phyloP scores from a whole-genome alignment of 371 early-diverging fungal genomes.

The Apophysomyces variabilis region DNA sequence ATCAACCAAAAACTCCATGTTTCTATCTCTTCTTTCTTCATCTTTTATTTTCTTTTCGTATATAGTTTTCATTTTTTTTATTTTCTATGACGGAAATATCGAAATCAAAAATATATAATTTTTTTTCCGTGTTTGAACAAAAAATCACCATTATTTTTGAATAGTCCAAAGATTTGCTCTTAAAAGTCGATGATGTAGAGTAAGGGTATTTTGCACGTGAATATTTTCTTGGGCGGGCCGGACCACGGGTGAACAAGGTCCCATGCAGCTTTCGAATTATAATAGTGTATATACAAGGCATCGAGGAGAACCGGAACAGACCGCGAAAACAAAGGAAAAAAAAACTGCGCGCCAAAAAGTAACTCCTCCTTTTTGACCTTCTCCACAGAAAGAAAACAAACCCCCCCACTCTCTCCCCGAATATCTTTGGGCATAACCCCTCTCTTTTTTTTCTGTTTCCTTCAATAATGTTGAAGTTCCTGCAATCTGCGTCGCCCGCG shows the following conservation, averaged over 20 bases:
- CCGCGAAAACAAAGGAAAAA: not conserved
- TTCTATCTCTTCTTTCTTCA: conserved; percentile 13
- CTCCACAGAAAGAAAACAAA: not conserved
- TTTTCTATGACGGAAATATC: not conserved
- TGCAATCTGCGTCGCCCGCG: conserved; percentile 28
- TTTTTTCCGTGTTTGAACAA: not conserved
- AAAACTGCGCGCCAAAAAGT: conserved; percentile 2
- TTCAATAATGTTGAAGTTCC: conserved; percentile 26
- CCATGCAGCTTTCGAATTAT: conserved; percentile 4
- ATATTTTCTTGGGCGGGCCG: not conserved
- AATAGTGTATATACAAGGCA: not conserved
- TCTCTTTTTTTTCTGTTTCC: conserved; percentile 13
- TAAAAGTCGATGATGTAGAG: not conserved
- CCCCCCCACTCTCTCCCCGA: conserved; percentile 5
- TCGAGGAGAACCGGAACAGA: conserved; percentile 4
- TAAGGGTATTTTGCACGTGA: not conserved
- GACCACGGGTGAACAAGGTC: not conserved
- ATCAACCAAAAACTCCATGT: not conserved
- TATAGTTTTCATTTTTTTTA: not conserved
- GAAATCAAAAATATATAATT: too few relatives aligned
- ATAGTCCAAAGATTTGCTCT: not conserved
- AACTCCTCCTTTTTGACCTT: conserved; percentile 4
- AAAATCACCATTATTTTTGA: too few relatives aligned
- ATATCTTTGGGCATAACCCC: not conserved
- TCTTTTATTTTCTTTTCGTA: conserved; percentile 3